A percentile compares a stretch with the other conserved stretches of the same genome.
Conservation (phyloP, 768 basidiomycete genomes). For the Suillus discolor region DNA sequence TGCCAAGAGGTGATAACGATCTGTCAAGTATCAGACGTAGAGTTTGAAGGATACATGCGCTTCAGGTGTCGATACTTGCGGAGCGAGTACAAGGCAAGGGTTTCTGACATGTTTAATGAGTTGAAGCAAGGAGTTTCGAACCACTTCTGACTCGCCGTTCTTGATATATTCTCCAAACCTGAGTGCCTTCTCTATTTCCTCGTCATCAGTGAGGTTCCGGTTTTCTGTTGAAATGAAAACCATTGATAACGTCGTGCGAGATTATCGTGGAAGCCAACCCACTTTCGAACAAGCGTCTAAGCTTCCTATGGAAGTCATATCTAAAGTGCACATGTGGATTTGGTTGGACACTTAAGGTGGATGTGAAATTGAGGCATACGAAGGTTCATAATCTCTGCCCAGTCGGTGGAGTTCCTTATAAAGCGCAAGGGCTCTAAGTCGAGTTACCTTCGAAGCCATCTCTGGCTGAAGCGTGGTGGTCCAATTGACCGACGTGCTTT, state of each 20-base stretch:
- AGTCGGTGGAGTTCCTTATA: constrained; percentile 85
- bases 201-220: constrained; percentile 58
- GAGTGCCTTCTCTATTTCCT: constrained; percentile 77
- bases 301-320: constrained; percentile 76
- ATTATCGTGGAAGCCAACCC: constrained; percentile 23
- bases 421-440: constrained; percentile 66
- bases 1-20: background rate
- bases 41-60: constrained; percentile 60
- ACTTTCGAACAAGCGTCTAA: constrained; percentile 78
- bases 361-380: constrained; percentile 47
- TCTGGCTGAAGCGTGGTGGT: background rate
- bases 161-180: constrained; percentile 82
- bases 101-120: constrained; percentile 49
- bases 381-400: constrained; percentile 81
- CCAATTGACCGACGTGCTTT: background rate
- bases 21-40: constrained; percentile 13
- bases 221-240: constrained; percentile 52
- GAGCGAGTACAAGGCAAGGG: constrained; percentile 77
- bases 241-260: background rate
- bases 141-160: constrained; percentile 55
- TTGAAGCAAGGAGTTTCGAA: background rate
- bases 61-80: constrained; percentile 83
- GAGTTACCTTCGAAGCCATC: constrained; percentile 55
- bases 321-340: constrained; percentile 38
- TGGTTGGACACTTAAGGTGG: constrained; percentile 6